These are phyloP conservation scores for Coniochaeta pulveracea DNA, from an alignment of 2,329 filamentous ascomycete genomes.

Conservation along the genomic window DNA sequence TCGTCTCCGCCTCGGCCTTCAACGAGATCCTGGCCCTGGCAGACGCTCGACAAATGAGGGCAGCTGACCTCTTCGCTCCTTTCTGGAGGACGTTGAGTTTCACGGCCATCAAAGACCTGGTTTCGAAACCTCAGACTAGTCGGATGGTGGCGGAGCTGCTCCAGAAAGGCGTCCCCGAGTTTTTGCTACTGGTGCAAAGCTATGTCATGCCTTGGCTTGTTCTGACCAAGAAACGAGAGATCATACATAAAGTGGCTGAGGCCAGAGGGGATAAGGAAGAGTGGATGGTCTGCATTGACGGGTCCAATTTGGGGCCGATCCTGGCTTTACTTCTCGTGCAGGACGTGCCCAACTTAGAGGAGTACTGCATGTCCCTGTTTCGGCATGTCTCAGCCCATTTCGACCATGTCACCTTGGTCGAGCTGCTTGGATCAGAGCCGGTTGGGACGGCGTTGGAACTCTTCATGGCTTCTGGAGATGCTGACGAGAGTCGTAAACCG, in stretches of 20 bases:
- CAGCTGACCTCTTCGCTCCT: conserved; percentile 63
- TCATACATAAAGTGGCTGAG: conserved; percentile 71
- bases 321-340: conserved; percentile 49
- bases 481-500: conserved; percentile 39
- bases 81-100: conserved; percentile 85
- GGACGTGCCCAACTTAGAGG: conserved; percentile 45
- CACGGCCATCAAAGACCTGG: conserved; percentile 70
- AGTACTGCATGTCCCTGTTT: conserved; percentile 57
- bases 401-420: conserved; percentile 50
- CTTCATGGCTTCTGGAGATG: conserved; percentile 67
- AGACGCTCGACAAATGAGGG: conserved; percentile 47
- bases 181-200: conserved; percentile 65
- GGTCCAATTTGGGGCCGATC: conserved; percentile 44
- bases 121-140: conserved; percentile 69
- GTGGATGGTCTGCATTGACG: conserved; percentile 42
- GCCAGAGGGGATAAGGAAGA: conserved; percentile 60
- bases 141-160: conserved; percentile 73
- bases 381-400: conserved; percentile 61
- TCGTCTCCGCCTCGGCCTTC: conserved; percentile 72
- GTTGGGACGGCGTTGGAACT: conserved; percentile 70
- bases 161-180: conserved; percentile 60
- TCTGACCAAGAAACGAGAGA: conserved; percentile 61
- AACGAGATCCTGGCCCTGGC: conserved; percentile 71
- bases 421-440: conserved; percentile 64
- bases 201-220: conserved; percentile 83